A percentile compares a stretch with the other conserved stretches of the same genome.
phyloP scores from a whole-genome alignment of 257 asterid genomes.

The Salvia splendens region DNA sequence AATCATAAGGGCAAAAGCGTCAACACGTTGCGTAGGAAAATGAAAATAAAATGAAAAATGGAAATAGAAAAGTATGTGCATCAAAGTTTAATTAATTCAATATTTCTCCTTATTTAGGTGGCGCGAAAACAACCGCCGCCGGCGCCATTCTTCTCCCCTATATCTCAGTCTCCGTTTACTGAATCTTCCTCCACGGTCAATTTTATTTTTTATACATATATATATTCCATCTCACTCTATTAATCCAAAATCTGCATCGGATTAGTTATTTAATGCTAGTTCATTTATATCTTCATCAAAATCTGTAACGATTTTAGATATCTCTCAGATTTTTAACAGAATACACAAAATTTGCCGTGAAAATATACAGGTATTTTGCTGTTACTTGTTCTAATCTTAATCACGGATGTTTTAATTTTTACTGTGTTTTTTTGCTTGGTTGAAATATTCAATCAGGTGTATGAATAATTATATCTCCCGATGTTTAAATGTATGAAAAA shows the following conservation, averaged over 20 bases:
- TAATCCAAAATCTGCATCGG: conserved; percentile 1
- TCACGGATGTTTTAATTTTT: too few relatives aligned
- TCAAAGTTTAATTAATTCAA: not conserved
- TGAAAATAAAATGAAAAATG: not conserved
- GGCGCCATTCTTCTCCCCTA: conserved; percentile 32
- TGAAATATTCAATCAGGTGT: conserved; percentile 8
- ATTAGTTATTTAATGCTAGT: not conserved
- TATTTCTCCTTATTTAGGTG: conserved; percentile 40
- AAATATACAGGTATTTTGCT: conserved; percentile 29
- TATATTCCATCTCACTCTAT: not conserved
- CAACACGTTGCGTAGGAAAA: conserved; percentile 7
- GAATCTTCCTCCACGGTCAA: conserved; percentile 28
- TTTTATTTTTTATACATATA: not conserved
- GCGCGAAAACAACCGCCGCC: conserved; percentile 56
- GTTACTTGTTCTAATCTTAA: too few relatives aligned
- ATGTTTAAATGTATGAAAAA: conserved; percentile 1
- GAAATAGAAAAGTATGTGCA: conserved; percentile 18
- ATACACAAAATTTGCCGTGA: conserved; percentile 26
- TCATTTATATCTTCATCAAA: not conserved
- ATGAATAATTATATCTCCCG: not conserved
- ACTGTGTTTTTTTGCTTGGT: not conserved
- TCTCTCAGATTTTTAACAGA: conserved; percentile 10
- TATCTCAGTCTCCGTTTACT: conserved; percentile 22
- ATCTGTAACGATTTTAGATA: not conserved
- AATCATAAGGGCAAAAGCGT: conserved; percentile 35